These are phyloP conservation scores for Penicillium roqueforti DNA, from an alignment of 495 filamentous ascomycete genomes.

Conservation along the genomic window DNA sequence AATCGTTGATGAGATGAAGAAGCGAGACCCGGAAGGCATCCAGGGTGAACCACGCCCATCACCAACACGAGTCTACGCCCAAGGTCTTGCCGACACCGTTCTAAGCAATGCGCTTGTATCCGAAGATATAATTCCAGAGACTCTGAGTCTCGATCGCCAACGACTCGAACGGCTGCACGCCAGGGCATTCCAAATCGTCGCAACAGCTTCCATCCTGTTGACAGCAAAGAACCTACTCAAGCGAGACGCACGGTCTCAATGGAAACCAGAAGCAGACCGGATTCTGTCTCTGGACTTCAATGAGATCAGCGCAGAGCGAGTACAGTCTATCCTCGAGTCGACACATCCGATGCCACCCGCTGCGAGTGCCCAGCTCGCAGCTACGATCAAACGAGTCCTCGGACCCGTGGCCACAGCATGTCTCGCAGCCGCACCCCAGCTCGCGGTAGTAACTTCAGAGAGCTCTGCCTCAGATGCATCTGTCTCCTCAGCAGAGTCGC, in stretches of 20 bases:
- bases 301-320: constrained; percentile 55
- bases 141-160: constrained; percentile 71
- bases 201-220: constrained; percentile 75
- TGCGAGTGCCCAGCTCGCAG: constrained; percentile 41
- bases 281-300: constrained; percentile 58
- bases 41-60: constrained; percentile 42
- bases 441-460: constrained; percentile 31
- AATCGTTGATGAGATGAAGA: constrained; percentile 63
- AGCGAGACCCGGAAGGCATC: constrained; percentile 67
- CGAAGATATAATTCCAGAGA: constrained; percentile 69
- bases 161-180: constrained; percentile 64
- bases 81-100: constrained; percentile 62
- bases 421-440: constrained; percentile 33
- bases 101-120: constrained; percentile 56
- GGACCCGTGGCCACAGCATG: constrained; percentile 40
- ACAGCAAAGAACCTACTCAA: constrained; percentile 95
- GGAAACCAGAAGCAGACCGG: constrained; percentile 81
- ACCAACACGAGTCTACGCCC: constrained; percentile 69
- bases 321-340: constrained; percentile 74
- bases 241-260: constrained; percentile 82
- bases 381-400: constrained; percentile 55
- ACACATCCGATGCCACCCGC: constrained; percentile 70
- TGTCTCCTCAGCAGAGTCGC: constrained; percentile 13
- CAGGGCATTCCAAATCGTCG: constrained; percentile 68
- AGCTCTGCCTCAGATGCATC: not conserved